A percentile compares a stretch with the other conserved stretches of the same genome.
Conservation (phyloP, 805 yeast species). For the Maudiozyma pseudohumilis region DNA sequence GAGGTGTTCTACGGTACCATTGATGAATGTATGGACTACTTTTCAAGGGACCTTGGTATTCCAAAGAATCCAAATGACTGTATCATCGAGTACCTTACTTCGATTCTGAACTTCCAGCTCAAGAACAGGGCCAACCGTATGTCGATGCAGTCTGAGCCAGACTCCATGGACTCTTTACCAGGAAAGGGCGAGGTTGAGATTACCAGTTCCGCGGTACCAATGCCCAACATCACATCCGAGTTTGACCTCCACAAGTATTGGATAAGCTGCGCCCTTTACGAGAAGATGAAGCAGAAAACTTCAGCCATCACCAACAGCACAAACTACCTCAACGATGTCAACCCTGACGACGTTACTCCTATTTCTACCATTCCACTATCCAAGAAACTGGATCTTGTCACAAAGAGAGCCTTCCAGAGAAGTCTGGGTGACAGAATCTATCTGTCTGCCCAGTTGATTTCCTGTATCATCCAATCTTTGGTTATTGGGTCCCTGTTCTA, state of each 20-base stretch:
- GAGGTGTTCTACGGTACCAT: constrained; percentile 40
- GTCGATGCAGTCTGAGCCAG: too few species aligned
- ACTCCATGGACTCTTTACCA: neutral
- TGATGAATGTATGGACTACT: constrained; percentile 37
- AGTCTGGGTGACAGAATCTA: constrained; percentile 37
- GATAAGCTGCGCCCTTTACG: constrained; percentile 23
- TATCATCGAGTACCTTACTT: constrained; percentile 53
- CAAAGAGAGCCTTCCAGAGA: constrained; percentile 37
- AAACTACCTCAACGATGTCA: constrained; percentile 23
- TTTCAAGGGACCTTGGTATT: constrained; percentile 41
- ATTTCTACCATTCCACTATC: constrained; percentile 13
- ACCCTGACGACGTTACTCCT: constrained; percentile 22
- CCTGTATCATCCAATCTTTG: constrained; percentile 32
- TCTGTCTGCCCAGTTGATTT: constrained; percentile 33
- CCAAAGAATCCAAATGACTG: constrained; percentile 47
- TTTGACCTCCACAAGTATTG: constrained; percentile 38
- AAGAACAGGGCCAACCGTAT: constrained; percentile 1
- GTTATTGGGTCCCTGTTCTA: constrained; percentile 44
- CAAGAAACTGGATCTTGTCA: constrained; percentile 37
- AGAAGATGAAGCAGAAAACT: constrained; percentile 13
- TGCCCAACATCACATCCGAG: constrained; percentile 22
- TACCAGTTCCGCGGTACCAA: neutral
- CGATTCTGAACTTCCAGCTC: constrained; percentile 38
- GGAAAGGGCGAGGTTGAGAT: neutral
- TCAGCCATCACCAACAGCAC: constrained; percentile 21